Base-by-base conservation (phyloP, 1,139 yeast genomes). In the Petasospora fabianii region DNA sequence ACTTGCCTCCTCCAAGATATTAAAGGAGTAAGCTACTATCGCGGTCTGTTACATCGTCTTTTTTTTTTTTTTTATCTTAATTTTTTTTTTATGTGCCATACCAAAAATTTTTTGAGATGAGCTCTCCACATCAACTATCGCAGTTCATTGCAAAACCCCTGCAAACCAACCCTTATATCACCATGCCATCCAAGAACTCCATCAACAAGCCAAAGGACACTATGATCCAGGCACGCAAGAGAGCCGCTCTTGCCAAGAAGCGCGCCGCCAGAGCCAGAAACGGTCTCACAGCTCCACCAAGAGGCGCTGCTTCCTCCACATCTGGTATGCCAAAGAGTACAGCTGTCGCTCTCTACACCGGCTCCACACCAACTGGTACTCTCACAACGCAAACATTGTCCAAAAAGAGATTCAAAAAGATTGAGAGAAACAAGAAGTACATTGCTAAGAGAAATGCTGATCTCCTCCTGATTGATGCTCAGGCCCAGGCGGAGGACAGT, bases 171-270 rank as follows among this genome's bases (percentile, higher is more conserved):
- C 26, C 17, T 4, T 8, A 12, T 7, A 11, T 8, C 14, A 31
- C 5, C 15, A 84, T 84, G 95, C 90, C 94, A 30, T 80, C 88
- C 19, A 81, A 75, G 65, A 84, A 84, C 69, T 74, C 87, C 38
- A 71, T 85, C 51, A 86, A 86, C 62, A 84, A 80, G 62, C 95
- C 94, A 39, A 84, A 82, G 62, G 76, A 75, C 51, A 75, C 76
- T 50, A 66, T 77, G 32, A 68, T 65, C 48, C 69, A 79, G 42
- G 72, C 72, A 43, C 72, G 73, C 35, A 84, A 77, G 60, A 71
- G 77, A 16, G 64, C 68, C 30, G 55, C 70, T n/a, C 64, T 77
- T 24, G 76, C 79, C 15, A 73, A 71, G 54, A 81, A 72, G 59
- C 71, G 86, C 60, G 71, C 78, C 3, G 65, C 70, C 19, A 73